A percentile compares a stretch with the other conserved stretches of the same genome.
phyloP scores from a whole-genome alignment of 495 filamentous ascomycete species.

The Friedmanniomyces simplex region DNA sequence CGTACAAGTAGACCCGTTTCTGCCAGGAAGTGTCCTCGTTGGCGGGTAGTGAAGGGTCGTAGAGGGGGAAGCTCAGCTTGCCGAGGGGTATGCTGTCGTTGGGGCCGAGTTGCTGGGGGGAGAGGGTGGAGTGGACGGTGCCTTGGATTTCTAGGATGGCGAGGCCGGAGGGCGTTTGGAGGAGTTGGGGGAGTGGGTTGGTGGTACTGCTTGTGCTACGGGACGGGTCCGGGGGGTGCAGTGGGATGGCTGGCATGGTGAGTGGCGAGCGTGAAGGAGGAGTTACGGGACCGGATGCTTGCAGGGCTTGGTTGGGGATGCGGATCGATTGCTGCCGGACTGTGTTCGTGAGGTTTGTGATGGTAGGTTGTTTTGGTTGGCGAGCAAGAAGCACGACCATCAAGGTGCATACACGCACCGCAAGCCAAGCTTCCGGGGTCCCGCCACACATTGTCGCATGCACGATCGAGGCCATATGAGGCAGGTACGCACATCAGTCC shows the following conservation, averaged over 20 bases:
- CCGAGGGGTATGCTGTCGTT: slow-evolving; percentile 42
- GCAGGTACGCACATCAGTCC: too few relatives aligned
- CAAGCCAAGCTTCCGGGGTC: too few relatives aligned
- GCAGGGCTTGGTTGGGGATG: too few relatives aligned
- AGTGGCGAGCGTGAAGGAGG: too few relatives aligned
- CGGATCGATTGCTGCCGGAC: too few relatives aligned
- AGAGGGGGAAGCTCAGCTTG: slow-evolving; percentile 69
- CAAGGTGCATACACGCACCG: too few relatives aligned
- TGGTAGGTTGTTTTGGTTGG: neutral
- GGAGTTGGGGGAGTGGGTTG: slow-evolving; percentile 67
- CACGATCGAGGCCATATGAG: too few relatives aligned
- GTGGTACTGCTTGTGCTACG: slow-evolving; percentile 12
- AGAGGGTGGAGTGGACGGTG: slow-evolving; percentile 57
- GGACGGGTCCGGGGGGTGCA: slow-evolving; percentile 16
- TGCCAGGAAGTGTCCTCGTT: slow-evolving; percentile 56
- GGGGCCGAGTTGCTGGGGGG: slow-evolving; percentile 14
- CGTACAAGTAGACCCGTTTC: slow-evolving; percentile 77
- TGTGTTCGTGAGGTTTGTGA: neutral
- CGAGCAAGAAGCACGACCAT: neutral
- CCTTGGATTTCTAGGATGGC: slow-evolving; percentile 89
- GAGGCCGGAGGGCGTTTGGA: slow-evolving; percentile 71
- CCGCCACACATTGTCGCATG: too few relatives aligned
- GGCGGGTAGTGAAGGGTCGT: slow-evolving; percentile 36
- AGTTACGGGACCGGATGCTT: too few relatives aligned
- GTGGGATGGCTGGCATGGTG: slow-evolving; percentile 62